Base-by-base conservation (phyloP, 805 yeast species). In the Limtongia smithiae region DNA sequence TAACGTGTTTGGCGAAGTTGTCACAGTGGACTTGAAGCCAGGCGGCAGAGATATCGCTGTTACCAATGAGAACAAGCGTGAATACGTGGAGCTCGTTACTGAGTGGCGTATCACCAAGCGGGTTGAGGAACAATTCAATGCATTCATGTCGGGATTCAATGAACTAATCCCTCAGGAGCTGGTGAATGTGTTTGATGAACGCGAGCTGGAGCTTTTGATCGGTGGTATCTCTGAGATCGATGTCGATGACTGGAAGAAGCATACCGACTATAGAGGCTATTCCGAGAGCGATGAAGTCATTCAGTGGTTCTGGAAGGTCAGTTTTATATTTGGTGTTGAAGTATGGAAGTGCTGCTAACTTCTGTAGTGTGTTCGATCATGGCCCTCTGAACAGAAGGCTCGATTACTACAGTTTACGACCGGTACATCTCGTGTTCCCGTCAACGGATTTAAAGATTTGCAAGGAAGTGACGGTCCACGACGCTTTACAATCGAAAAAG, bases 381-480 rank as follows among this genome's bases (percentile, higher is more conserved):
- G 97, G 97, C 97, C 93, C 67, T 79, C 89, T 48, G 98, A 93
- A 68, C 97, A 91, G 68, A 85, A 89, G 68, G 96, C 97, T 2
- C 80, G 98, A 69, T 74, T 93, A 66, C 74, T 93, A 60, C 99
- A 93, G 70, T 93, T 93, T 68, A 91, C 98, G 18, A 93, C 99
- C 0, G 99, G 99, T 77, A 93, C 99, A 3, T 89, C 97, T 20
- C 83, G 99, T 73, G 93, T 93, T 49, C 99, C 99, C 6, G 98
- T 93, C 57, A 93, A 91, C 69, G 99, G 99, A 35, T 93, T 93
- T 77, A 93, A 93, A 69, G 99, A 93, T 70, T 76, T 93, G 62
- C 99, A 93, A 72, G 99, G 98, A 59, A 85, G 95, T 21, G 98
- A 93, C 71, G 99, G 99, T 50, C 99, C 99, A 46, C 85, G 99